These are phyloP conservation scores for Silene conica DNA, from an alignment of 148 eudicot genomes.

Conservation along the genomic window DNA sequence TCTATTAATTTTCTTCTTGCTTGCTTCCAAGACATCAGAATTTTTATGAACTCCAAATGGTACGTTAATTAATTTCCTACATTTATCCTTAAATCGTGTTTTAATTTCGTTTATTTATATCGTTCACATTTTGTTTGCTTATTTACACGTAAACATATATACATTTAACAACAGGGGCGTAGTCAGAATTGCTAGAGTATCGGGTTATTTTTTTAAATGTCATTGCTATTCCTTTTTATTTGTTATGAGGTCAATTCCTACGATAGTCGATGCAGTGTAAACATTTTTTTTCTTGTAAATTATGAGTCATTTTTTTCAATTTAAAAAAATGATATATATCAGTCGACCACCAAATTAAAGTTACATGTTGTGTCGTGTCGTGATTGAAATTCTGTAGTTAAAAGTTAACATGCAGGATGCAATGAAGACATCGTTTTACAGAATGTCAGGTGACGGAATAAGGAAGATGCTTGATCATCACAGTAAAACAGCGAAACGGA, in stretches of 20 bases:
- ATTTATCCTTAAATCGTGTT: neutral
- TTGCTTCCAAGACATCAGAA: neutral
- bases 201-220: too few species aligned
- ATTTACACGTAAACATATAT: too few species aligned
- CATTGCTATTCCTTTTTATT: too few species aligned
- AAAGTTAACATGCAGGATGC: conserved; percentile 8
- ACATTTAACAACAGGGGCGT: too few species aligned
- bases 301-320: neutral
- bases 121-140: neutral
- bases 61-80: neutral
- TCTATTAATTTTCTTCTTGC: conserved; percentile 1
- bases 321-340: neutral
- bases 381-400: neutral
- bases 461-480: neutral
- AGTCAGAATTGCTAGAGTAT: neutral
- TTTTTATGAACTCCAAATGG: neutral
- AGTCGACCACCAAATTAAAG: too few species aligned
- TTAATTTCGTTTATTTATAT: too few species aligned
- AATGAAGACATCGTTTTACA: neutral
- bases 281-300: too few species aligned
- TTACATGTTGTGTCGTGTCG: neutral
- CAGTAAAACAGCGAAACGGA: neutral
- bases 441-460: neutral
- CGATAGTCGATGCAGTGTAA: too few species aligned
- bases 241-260: too few species aligned